Base-by-base conservation (phyloP, 208 protist species). In the Tritrichomonas foetus region DNA sequence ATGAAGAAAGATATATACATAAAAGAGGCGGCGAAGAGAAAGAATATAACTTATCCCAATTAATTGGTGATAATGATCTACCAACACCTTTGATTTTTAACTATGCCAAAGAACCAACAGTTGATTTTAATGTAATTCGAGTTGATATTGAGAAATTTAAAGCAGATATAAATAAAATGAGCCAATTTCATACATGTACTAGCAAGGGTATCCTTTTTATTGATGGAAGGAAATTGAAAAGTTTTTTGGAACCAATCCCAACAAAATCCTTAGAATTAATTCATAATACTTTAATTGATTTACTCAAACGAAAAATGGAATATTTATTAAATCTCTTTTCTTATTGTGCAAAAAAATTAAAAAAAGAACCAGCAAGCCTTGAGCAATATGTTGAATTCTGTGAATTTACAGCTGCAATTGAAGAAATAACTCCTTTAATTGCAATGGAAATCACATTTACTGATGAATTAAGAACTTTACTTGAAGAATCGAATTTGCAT, bases 331-430 rank as follows among this genome's bases (percentile, higher is more conserved):
- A 53, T 5, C 53, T 89, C 0, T 89, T 89, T 47, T 20, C 33
- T 89, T 89, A 89, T 57, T 89, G 78, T 50, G 33, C 41, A 20
- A 89, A 89, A 30, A 44, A 89, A 33, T 47, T 89, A 8, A 89
- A 89, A n/a, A 89, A 57, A 57, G 47, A 57, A 33, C 78, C 78
- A 39, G 16, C 47, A 33, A 53, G n/a, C 20, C 39, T 89, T 27
- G 78, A 89, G 39, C 47, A 89, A 57, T 89, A 89, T 57, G 78
- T 57, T 30, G 78, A 53, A 9, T 89, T 89, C 22, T 89, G 78
- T 57, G 30, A 89, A 57, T 89, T 89, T 50, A 57, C 1, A 41
- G 47, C 5, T 27, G 41, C 47, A 57, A n/a, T 89, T 57, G 44
- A 13, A 9, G 78, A 57, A 53, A 89, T 89, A 5, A 53, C 78